Base-by-base conservation (phyloP, 345 rosid species). In the Carallia pectinifolia region DNA sequence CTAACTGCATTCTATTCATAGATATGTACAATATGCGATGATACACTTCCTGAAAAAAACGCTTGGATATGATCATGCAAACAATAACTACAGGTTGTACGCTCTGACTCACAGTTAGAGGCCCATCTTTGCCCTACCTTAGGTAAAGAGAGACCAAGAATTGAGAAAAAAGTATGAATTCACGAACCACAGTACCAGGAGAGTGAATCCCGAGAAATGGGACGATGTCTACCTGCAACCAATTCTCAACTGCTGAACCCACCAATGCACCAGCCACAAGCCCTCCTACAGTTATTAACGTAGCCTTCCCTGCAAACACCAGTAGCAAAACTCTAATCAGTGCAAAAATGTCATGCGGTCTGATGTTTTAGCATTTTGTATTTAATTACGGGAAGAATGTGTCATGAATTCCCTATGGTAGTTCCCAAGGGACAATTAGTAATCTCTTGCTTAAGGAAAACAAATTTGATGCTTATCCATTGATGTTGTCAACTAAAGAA, bases 171-270 rank as follows among this genome's bases (percentile, higher is more conserved):
- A 23, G 23, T 23, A 23, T 23, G 23, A 23, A 23, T 23, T 23
- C 23, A 23, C 23, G 23, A 23, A 23, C 23, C 23, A 23, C 23
- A 23, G 23, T 23, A 23, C 23, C 23, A 23, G 23, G 99, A 33
- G 91, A 88, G 80, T 89, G 93, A 34, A 95, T 62, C 53, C 98
- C 92, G 1, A 95, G 82, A 73, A 92, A 85, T 1, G 97, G 99
- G 67, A 95, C 91, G 2, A 92, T 81, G 80, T 95, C 99, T 48
- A 95, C 99, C 76, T 95, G 98, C 82, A 95, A 80, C 98, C 87
- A 90, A 79, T 73, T 92, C 88, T 95, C 94, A 7, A 88, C 82
- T 1, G 94, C 88, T 8, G 99, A 88, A 65, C 99, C 99, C 74
- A 87, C 88, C 73, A 88, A 91, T 4, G 96, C 99, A 62, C 99